A percentile compares a stretch with the other conserved stretches of the same genome.
Evolutionary conservation across 192 early-diverging fungal species (phyloP).

Genomic region (Paraglomus brasilianum): DNA sequence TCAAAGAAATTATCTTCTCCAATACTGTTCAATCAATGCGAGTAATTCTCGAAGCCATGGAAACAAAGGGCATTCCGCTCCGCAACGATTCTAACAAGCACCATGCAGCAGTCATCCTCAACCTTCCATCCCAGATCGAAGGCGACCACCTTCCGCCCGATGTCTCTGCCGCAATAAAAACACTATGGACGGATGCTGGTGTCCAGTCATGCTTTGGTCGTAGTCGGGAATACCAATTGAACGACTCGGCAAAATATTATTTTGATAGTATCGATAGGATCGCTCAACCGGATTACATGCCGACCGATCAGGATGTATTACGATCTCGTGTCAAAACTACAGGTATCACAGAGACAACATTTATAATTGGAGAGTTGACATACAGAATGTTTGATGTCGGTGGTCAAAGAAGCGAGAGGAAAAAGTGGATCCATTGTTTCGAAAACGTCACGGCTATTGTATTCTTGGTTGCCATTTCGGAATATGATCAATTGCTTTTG

Average conservation of each 20-base stretch:
- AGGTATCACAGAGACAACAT: slow-evolving; percentile 94
- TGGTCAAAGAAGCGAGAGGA: slow-evolving; percentile 96
- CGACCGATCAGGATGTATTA: slow-evolving; percentile 95
- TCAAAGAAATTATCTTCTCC: slow-evolving; percentile 94
- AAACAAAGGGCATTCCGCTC: slow-evolving; percentile 74
- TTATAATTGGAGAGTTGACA: slow-evolving; percentile 86
- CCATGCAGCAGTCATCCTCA: slow-evolving; percentile 72
- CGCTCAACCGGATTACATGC: slow-evolving; percentile 73
- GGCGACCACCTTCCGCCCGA: slow-evolving; percentile 80
- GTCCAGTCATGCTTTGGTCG: slow-evolving; percentile 81
- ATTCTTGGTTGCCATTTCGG: slow-evolving; percentile 92
- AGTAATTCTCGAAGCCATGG: slow-evolving; percentile 95
- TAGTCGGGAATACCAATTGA: slow-evolving; percentile 91
- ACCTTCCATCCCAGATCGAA: slow-evolving; percentile 85
- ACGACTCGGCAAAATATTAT: slow-evolving; percentile 97
- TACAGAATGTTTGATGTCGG: slow-evolving; percentile 99
- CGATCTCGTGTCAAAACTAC: slow-evolving; percentile 97
- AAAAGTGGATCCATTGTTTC: slow-evolving; percentile 99
- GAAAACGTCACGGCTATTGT: slow-evolving; percentile 95
- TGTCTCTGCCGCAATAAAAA: slow-evolving; percentile 74
- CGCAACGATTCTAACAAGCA: slow-evolving; percentile 66
- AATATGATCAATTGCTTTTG: slow-evolving; percentile 94
- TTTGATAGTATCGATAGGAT: slow-evolving; percentile 94
- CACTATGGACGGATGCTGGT: slow-evolving; percentile 82
- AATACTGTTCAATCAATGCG: slow-evolving; percentile 97